Conservation (phyloP, 1,139 yeast genomes). For the Kodamaea arcana region DNA sequence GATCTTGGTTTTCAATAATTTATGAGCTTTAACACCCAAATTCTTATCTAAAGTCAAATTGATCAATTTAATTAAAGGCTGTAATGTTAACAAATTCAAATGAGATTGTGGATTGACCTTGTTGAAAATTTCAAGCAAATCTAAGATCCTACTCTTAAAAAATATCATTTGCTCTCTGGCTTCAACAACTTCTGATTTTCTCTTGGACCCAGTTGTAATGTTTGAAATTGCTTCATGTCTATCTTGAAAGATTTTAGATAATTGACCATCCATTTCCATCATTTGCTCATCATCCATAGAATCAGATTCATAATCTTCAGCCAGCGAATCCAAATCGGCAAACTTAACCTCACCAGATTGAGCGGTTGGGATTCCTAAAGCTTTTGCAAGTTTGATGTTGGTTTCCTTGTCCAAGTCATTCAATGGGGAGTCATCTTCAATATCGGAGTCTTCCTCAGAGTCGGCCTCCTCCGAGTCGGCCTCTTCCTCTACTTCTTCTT, state of each 20-base stretch:
- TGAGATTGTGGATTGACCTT: conserved; percentile 43
- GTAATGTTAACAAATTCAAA: conserved; percentile 42
- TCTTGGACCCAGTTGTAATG: conserved; percentile 56
- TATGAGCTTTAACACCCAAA: conserved; percentile 72
- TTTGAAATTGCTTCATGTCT: conserved; percentile 58
- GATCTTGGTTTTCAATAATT: conserved; percentile 60
- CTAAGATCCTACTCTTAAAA: conserved; percentile 76
- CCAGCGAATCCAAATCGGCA: conserved; percentile 37
- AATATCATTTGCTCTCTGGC: conserved; percentile 79
- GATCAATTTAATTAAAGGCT: conserved; percentile 60
- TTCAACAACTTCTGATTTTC: conserved; percentile 65
- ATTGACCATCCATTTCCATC: conserved; percentile 89
- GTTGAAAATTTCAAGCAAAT: conserved; percentile 63
- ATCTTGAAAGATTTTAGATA: conserved; percentile 80
- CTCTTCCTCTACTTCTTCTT: conserved; percentile 26
- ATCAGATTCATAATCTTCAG: conserved; percentile 58
- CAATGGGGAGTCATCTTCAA: conserved; percentile 21
- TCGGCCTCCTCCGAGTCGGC: conserved; percentile 26
- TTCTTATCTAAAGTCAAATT: conserved; percentile 64
- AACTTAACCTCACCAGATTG: conserved; percentile 44
- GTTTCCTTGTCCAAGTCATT: conserved; percentile 66
- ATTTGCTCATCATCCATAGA: conserved; percentile 95
- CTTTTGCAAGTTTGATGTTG: conserved; percentile 69
- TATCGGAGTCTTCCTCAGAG: conserved; percentile 27
- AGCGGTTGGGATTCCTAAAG: conserved; percentile 63